phyloP scores from a whole-genome alignment of 257 asterid genomes.

The Scutellaria baicalensis region DNA sequence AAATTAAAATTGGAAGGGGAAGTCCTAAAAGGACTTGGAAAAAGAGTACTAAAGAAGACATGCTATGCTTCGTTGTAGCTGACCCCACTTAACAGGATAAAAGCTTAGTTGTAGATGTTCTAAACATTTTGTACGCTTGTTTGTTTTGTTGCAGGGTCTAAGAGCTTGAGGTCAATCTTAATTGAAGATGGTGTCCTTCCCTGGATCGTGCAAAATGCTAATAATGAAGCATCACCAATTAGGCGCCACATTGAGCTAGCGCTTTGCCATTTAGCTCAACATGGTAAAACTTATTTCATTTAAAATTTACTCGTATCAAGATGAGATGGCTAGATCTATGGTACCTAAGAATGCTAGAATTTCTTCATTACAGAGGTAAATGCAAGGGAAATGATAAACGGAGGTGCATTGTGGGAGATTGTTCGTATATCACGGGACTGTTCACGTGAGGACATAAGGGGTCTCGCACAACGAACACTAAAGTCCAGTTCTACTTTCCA shows the following conservation, averaged over 20 bases:
- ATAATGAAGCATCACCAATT: constrained; percentile 62
- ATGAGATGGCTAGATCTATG: not conserved
- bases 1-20: not conserved
- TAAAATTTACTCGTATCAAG: not conserved
- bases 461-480: constrained; percentile 55
- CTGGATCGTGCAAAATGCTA: constrained; percentile 83
- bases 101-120: no score
- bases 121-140: not conserved
- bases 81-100: not conserved
- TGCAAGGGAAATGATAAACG: constrained; percentile 59
- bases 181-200: constrained; percentile 77
- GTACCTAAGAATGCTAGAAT: constrained; percentile 1
- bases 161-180: constrained; percentile 57
- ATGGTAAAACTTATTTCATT: constrained; percentile 35
- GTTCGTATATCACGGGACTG: constrained; percentile 68
- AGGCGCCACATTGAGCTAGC: constrained; percentile 80
- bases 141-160: constrained; percentile 34
- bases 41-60: not conserved
- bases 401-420: constrained; percentile 77
- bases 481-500: constrained; percentile 49
- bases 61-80: not conserved
- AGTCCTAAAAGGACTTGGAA: not conserved
- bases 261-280: constrained; percentile 79
- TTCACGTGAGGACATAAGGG: constrained; percentile 62
- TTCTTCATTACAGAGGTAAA: constrained; percentile 51